phyloP scores from a whole-genome alignment of 768 basidiomycete genomes.

The Collybia sordida region DNA sequence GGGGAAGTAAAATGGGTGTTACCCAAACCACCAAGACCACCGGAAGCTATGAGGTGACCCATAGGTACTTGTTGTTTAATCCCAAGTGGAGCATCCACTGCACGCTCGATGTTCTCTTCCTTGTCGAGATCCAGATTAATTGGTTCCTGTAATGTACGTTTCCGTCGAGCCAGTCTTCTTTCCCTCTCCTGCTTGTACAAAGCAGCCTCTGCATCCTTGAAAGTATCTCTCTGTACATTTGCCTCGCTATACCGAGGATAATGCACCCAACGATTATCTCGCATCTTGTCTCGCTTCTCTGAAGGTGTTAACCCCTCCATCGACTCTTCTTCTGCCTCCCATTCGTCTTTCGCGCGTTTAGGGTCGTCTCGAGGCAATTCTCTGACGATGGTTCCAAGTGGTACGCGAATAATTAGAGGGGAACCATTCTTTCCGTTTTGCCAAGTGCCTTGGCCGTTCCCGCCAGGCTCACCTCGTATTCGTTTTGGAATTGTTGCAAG shows the following conservation, averaged over 20 bases:
- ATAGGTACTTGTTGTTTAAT: conserved; percentile 48
- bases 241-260: conserved; percentile 67
- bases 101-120: conserved; percentile 38
- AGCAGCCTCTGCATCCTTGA: conserved; percentile 68
- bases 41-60: conserved; percentile 69
- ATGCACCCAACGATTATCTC: conserved; percentile 74
- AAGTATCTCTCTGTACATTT: conserved; percentile 63
- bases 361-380: conserved; percentile 71
- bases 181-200: conserved; percentile 63
- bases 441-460: conserved; percentile 82
- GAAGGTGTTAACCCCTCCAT: conserved; percentile 45
- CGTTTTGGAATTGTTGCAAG: conserved; percentile 72
- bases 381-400: conserved; percentile 86
- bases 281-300: conserved; percentile 57
- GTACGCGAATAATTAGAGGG: conserved; percentile 78
- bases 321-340: conserved; percentile 70
- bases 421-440: conserved; percentile 76
- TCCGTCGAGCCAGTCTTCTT: conserved; percentile 45
- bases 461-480: conserved; percentile 65
- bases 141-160: conserved; percentile 38
- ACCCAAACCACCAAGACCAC: conserved; percentile 81
- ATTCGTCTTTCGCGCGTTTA: conserved; percentile 62
- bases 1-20: conserved; percentile 82
- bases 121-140: conserved; percentile 65
- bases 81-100: conserved; percentile 64